Conservation (phyloP, 371 early-diverging fungal species). For the Chytridiales sp. region DNA sequence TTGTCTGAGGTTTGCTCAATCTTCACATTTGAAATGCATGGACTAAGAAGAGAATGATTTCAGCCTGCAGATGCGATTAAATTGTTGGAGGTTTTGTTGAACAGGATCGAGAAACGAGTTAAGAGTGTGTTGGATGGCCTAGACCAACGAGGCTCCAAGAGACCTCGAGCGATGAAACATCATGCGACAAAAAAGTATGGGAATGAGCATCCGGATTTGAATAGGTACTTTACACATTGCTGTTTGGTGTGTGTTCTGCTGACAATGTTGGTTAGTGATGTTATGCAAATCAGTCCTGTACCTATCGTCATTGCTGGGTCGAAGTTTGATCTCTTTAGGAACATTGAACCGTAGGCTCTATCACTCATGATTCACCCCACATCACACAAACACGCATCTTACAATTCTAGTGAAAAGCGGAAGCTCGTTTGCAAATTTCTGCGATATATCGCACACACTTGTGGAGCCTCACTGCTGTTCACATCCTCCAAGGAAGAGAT, state of each 20-base stretch:
- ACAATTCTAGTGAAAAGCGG: slow-evolving; percentile 34
- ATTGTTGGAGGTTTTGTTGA: slow-evolving; percentile 35
- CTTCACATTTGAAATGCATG: not conserved
- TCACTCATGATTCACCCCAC: not conserved
- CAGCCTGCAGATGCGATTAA: slow-evolving; percentile 35
- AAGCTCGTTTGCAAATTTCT: slow-evolving; percentile 40
- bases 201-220: slow-evolving; percentile 40
- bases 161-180: slow-evolving; percentile 43
- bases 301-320: slow-evolving; percentile 47
- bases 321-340: slow-evolving; percentile 46
- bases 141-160: slow-evolving; percentile 49
- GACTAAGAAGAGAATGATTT: not conserved
- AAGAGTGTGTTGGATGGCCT: slow-evolving; percentile 38
- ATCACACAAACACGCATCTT: not conserved
- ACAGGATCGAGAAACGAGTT: slow-evolving; percentile 26
- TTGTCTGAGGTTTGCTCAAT: slow-evolving; percentile 37
- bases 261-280: slow-evolving; percentile 16
- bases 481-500: not conserved
- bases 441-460: slow-evolving; percentile 46
- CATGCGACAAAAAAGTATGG: slow-evolving; percentile 44
- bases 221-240: slow-evolving; percentile 19
- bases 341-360: slow-evolving; percentile 43
- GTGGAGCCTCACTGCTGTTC: slow-evolving; percentile 49
- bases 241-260: not conserved
- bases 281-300: slow-evolving; percentile 35